Conservation (phyloP, 805 yeast genomes). For the Saccharomycopsis oosterbeekiorum region DNA sequence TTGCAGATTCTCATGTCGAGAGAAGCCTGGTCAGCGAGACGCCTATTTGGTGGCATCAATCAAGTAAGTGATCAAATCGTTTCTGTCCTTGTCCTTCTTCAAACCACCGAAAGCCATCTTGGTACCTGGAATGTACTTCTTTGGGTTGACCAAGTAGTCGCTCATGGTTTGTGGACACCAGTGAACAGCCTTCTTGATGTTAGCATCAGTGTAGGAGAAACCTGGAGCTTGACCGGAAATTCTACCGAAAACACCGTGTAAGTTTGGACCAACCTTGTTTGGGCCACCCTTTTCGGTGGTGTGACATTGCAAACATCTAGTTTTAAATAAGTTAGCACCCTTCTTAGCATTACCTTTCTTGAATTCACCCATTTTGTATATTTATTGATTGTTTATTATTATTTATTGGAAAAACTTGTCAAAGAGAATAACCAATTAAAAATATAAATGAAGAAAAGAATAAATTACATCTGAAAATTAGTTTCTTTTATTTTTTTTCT, state of each 20-base stretch:
- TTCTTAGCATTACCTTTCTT: constrained; percentile 62
- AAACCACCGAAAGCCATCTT: constrained; percentile 99
- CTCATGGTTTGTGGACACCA: constrained; percentile 87
- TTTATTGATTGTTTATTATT: neutral
- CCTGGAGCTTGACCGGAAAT: constrained; percentile 86
- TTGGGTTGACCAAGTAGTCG: constrained; percentile 97
- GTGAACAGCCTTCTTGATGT: constrained; percentile 85
- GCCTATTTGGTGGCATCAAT: constrained; percentile 38
- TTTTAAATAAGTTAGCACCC: constrained; percentile 97
- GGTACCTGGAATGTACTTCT: constrained; percentile 99
- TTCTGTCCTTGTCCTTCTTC: constrained; percentile 98
- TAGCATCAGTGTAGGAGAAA: constrained; percentile 95
- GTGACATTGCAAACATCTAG: constrained; percentile 99
- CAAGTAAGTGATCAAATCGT: constrained; percentile 88
- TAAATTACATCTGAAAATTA: neutral
- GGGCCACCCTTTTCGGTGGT: constrained; percentile 94
- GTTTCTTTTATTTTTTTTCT: neutral
- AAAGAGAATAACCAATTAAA: neutral
- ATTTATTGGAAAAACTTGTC: neutral
- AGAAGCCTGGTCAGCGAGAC: neutral
- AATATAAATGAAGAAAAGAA: neutral
- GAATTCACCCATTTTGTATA: constrained; percentile 18
- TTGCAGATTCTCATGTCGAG: neutral
- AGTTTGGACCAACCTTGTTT: constrained; percentile 98
- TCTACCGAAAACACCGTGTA: constrained; percentile 92